Conservation (phyloP, 2,329 filamentous ascomycete genomes). For the Fusarium brachygibbosum region DNA sequence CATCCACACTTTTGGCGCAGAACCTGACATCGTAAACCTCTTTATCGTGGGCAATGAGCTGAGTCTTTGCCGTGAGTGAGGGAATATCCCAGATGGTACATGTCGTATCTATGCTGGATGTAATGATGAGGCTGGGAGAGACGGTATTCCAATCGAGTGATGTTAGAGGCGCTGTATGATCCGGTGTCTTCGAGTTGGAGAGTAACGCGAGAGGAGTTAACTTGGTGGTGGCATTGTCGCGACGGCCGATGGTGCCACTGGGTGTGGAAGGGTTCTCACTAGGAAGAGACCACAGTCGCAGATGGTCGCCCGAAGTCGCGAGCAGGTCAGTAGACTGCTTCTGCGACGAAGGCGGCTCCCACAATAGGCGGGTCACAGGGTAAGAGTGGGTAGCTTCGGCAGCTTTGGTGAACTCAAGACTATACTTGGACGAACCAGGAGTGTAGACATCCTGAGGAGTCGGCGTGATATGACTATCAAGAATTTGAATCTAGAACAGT, state of each 20-base stretch:
- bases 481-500: conserved; percentile 85
- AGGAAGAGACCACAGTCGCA: conserved; percentile 93
- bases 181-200: conserved; percentile 97
- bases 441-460: conserved; percentile 77
- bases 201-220: conserved; percentile 91
- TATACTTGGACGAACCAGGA: conserved; percentile 78
- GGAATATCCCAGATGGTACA: conserved; percentile 99
- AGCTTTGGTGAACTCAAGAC: conserved; percentile 90
- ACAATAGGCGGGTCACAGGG: conserved; percentile 92
- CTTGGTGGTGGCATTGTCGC: conserved; percentile 76
- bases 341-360: conserved; percentile 94
- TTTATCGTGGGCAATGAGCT: conserved; percentile 98
- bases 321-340: conserved; percentile 96
- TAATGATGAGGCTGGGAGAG: conserved; percentile 96
- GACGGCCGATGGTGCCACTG: conserved; percentile 77
- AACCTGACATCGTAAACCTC: conserved; percentile 99
- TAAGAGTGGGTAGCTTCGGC: conserved; percentile 98
- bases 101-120: conserved; percentile 97
- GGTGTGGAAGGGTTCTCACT: conserved; percentile 69
- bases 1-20: conserved; percentile 97
- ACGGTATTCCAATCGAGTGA: conserved; percentile 99
- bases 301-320: conserved; percentile 93
- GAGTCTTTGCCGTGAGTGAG: conserved; percentile 96
- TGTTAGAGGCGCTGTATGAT: conserved; percentile 96
- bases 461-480: conserved; percentile 84